Base-by-base conservation (phyloP, 164 flowering plant genomes). In the Vitis riparia region DNA sequence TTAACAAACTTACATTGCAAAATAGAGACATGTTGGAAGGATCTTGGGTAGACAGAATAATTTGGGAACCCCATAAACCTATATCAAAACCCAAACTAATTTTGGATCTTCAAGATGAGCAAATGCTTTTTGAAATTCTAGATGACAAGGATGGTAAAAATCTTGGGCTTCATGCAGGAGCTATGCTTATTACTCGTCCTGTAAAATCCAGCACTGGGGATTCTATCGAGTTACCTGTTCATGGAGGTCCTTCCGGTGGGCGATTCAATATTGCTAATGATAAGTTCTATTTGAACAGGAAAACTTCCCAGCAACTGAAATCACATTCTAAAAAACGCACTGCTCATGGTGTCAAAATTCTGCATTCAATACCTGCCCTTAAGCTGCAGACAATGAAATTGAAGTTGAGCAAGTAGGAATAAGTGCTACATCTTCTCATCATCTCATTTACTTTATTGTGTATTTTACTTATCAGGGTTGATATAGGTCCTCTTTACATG, bases 61-160 rank as follows among this genome's bases (percentile, higher is more conserved):
- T 91, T 44, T 95, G 98, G 99, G 98, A 93, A 12, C 71, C 84
- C 50, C 59, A 80, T 63, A 78, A 80, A 63, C 52, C 79, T 51
- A 62, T 77, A 61, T 63, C 76, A 1, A 91, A 80, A 62, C 92
- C 98, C 51, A 95, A 91, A 79, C 80, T 95, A 11, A 91, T 95
- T 61, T 81, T 86, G 79, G 98, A 95, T 89, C 97, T 95, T 76
- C 96, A 86, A 74, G 99, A 95, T 80, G 90, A 93, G 71, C 91
- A 86, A 69, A 95, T 95, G 99, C 89, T 93, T 72, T 95, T 93
- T 85, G 98, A 95, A 81, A 75, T 91, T 75, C 73, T 77, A 44
- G 97, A 93, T 72, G 72, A 71, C 69, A 84, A 80, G 80, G 89
- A 90, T 60, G 74, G 78, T 51, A 77, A 81, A 49, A 77, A 83